Base-by-base conservation (phyloP, 352 stramenopile species). In the Phytophthora uliginosa region DNA sequence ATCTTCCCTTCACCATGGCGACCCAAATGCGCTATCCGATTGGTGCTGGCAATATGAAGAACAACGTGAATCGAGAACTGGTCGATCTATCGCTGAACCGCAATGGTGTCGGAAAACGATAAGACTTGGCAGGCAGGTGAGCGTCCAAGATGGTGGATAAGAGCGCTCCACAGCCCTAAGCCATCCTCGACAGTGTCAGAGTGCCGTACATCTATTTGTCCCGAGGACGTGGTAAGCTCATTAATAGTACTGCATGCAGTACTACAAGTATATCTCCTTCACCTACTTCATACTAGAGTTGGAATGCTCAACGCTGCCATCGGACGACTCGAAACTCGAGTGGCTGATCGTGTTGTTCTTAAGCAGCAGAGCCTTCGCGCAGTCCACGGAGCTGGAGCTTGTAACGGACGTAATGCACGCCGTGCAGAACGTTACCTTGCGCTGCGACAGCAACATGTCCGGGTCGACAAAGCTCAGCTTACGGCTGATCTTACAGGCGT, bases 381-480 rank as follows among this genome's bases (percentile, higher is more conserved):
- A 69, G 22, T 81, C 69, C 4, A 64, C 48, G 1, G 74, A 73
- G 57, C 74, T 81, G 20, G 70, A 36, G 38, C 47, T 76, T 18
- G 69, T 71, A 17, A 73, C 69, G 5, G 52, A 67, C 42, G 47
- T 69, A 28, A 76, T 66, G 50, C 69, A 76, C 17, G 56, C 56
- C 20, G 69, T 59, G 20, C 69, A 76, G 42, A 76, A 76, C 12
- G 69, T 71, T 52, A 76, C 69, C 50, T 76, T 76, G 10, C 69
- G 69, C 40, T 76, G 69, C 7, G 63, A 60, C 18, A 69, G 53
- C 20, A 69, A 24, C 53, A 69, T 9, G 31, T 69, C 63, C 15
- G 63, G 63, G 52, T 69, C 50, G 36, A 74, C 61, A 20, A 81
- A 78, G 54, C 62, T 74, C 61, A 81, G 52, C 45, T 71, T 78